Conservation (phyloP, 1,284 basidiomycete species). For the Malassezia sp. region DNA sequence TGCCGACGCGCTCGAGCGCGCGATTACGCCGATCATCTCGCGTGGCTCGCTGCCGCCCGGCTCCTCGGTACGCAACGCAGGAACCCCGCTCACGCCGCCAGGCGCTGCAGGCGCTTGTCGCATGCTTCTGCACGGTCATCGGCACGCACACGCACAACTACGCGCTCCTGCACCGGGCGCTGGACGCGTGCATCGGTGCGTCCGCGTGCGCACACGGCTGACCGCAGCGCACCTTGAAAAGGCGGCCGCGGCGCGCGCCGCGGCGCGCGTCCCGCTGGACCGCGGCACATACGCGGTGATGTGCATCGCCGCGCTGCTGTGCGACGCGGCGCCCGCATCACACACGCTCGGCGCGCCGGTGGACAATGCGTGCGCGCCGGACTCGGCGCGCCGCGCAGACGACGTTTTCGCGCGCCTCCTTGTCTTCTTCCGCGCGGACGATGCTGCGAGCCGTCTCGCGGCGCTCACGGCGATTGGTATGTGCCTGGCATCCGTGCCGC, state of each 20-base stretch:
- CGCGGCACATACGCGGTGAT: constrained; percentile 25
- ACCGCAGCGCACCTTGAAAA: constrained; percentile 49
- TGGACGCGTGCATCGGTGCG: no score
- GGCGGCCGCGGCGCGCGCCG: constrained; percentile 1
- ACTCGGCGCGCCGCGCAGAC: constrained; percentile 22
- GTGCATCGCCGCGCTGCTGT: constrained; percentile 53
- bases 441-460: constrained; percentile 57
- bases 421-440: no score
- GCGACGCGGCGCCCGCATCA: constrained; percentile 66
- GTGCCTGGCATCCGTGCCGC: no score
- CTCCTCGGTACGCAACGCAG: constrained; percentile 51
- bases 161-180: no score
- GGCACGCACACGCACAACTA: constrained; percentile 77
- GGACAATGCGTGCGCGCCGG: constrained; percentile 14
- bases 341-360: constrained; percentile 17
- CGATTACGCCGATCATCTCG: constrained; percentile 67
- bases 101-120: constrained; percentile 66
- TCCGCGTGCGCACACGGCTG: constrained; percentile 74
- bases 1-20: constrained; percentile 66
- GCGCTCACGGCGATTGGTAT: constrained; percentile 55
- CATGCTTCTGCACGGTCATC: constrained; percentile 77
- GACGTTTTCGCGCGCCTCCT: constrained; percentile 71
- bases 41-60: constrained; percentile 52
- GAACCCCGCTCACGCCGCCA: no score
- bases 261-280: constrained; percentile 18